Conservation (phyloP, 306 rosid genomes). For the Cucurbita ficifolia region DNA sequence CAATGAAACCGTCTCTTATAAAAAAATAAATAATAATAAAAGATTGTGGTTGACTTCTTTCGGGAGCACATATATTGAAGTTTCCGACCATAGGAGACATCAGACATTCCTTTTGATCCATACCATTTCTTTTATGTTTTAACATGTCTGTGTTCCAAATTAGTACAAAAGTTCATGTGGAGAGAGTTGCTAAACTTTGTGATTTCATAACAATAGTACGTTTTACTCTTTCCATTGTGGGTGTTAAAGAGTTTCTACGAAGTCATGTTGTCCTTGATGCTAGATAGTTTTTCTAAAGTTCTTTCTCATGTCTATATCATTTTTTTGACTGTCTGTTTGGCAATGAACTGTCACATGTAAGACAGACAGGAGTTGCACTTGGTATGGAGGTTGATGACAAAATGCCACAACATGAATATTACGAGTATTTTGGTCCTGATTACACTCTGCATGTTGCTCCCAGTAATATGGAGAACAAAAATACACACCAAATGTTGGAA, state of each 20-base stretch:
- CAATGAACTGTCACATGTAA: conserved; percentile 19
- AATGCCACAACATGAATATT: conserved; percentile 85
- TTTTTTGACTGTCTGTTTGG: background rate
- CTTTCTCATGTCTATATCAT: conserved; percentile 3
- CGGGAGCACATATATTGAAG: background rate
- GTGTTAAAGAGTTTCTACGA: background rate
- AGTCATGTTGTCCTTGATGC: background rate
- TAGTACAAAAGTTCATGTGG: background rate
- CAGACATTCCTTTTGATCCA: background rate
- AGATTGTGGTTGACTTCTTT: background rate
- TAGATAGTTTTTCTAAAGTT: background rate
- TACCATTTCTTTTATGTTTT: background rate
- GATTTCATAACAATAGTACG: background rate
- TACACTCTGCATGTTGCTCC: conserved; percentile 91
- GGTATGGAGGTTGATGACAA: conserved; percentile 86
- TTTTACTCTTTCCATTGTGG: background rate
- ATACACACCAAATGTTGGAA: conserved; percentile 51
- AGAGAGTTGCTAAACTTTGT: background rate
- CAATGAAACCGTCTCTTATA: too few relatives aligned
- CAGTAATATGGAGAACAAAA: conserved; percentile 90
- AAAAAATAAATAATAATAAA: background rate
- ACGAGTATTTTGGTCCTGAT: conserved; percentile 87
- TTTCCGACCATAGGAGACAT: background rate
- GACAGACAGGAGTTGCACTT: conserved; percentile 87
- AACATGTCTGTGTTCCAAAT: background rate